A percentile compares a stretch with the other conserved stretches of the same genome.
These are phyloP conservation scores for Aspergillus amoenus DNA, from an alignment of 2,329 filamentous ascomycete genomes.

Conservation along the genomic window DNA sequence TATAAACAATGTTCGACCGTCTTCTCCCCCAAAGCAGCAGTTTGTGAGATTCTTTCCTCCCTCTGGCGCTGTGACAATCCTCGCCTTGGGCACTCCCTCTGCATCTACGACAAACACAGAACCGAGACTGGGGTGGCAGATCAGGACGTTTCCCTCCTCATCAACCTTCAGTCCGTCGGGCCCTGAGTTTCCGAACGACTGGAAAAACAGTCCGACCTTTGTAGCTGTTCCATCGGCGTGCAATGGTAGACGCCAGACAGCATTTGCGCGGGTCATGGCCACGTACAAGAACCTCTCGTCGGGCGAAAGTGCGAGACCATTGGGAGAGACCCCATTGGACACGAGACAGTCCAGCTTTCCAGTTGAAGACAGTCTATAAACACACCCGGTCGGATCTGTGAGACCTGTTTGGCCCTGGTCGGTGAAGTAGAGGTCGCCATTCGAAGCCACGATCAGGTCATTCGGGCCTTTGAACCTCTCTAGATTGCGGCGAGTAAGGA, in stretches of 20 bases:
- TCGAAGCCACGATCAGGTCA: constrained; percentile 41
- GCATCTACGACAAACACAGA: no score
- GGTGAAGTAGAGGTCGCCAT: constrained; percentile 44
- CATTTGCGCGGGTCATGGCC: constrained; percentile 36
- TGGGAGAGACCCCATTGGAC: constrained; percentile 41
- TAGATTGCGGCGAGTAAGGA: no score
- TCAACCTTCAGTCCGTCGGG: no score
- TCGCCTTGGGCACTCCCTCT: constrained; percentile 35
- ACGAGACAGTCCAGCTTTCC: constrained; percentile 41
- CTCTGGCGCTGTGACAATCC: constrained; percentile 32
- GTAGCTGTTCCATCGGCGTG: constrained; percentile 41
- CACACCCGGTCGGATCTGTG: constrained; percentile 42
- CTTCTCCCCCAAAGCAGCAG: constrained; percentile 42
- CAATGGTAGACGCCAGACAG: constrained; percentile 44
- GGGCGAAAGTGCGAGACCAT: constrained; percentile 39
- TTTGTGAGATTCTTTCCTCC: constrained; percentile 41
- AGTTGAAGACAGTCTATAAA: constrained; percentile 37
- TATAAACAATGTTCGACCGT: constrained; percentile 41
- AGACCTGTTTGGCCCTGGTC: constrained; percentile 44
- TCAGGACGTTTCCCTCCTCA: no score
- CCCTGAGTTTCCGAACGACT: no score
- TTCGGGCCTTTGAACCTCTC: constrained; percentile 34
- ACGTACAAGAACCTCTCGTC: constrained; percentile 44
- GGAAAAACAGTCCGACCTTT: constrained; percentile 42
- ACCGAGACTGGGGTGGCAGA: no score